Base-by-base conservation (phyloP, 2,329 filamentous ascomycete genomes). In the Alternaria tenuissima region DNA sequence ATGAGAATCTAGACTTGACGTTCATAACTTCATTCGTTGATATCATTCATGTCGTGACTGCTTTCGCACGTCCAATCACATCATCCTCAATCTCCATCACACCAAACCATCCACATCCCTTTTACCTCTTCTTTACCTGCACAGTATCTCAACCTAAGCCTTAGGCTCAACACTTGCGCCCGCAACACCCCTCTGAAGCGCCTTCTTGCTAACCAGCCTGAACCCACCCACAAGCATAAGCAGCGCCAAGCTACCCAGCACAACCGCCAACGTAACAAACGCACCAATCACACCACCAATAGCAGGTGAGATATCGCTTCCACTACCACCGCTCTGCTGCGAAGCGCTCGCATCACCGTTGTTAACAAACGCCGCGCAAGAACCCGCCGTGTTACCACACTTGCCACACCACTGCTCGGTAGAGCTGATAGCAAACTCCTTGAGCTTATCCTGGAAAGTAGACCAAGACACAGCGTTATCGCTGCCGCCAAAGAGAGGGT, bases 241-340 rank as follows among this genome's bases (percentile, higher is more conserved):
- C 1, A 80, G 83, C 65, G 86, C 84, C 11, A 87, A 55, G 11
- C 58, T 60, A 0, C 85, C 86, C 43, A 90, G 68, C n/a, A 90
- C 80, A 11, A 90, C 87, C 24, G 82, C 88, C 39, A 91, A 75
- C 1, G 88, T 90, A 18, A 91, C 88, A 83, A 90, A 86, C 0
- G 89, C 89, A 36, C 89, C 89, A 71, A 96, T 93, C 5, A 94
- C 92, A 52, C 93, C 92, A 0, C 91, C 92, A n/a, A 94, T 88
- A 6, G 87, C 84, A 38, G 84, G 87, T 52, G 89, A 90, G 28
- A 96, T 51, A 14, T 24, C 82, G 8, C 86, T 84, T 52, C 56
- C 52, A 2, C 79, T 76, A 20, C 69, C 64, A 38, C 63, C 61
- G 22, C 62, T 66, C 20, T 46, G 55, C 51, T 59, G 42, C 4